Base-by-base conservation (phyloP, 129 eudicot genomes). In the Flaveria sonorensis region DNA sequence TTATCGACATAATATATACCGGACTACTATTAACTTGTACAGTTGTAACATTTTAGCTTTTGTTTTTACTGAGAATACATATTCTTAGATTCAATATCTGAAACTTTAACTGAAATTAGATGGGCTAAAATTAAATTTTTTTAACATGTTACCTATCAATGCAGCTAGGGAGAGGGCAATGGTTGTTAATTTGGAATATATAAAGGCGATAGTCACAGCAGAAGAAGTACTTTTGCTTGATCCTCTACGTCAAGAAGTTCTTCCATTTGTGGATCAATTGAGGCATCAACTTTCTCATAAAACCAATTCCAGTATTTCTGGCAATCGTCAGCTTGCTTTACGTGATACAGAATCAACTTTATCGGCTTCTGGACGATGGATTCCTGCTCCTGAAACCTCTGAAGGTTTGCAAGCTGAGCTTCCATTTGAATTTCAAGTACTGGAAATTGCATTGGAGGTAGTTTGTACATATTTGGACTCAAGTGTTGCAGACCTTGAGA, bases 91-190 rank as follows among this genome's bases (percentile, higher is more conserved):
- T 65, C 24, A 65, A 7, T 65, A 65, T 32, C 68, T 28, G 20
- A 6, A 63, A 14, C n/a, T 64, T 13, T 65, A 65, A 19, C 11
- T 36, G 21, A 65, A 16, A 65, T 16, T 65, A 36, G 36, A 15
- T 65, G 1, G 1, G 39, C 52, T 13, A 39, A 71, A n/a, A 8
- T 13, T 20, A 7, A 64, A 12, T 13, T 50, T n/a, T 3, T 4
- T 28, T 28, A 12, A 19, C 65, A 32, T 46, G 4, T 68, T 78
- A 45, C 50, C 55, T 24, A 48, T 32, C 14, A 15, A 61, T 80
- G 81, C 92, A 92, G 99, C 99, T 24, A 86, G 99, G 82, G 99
- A 95, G 84, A 95, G 78, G 82, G 99, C 99, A 28, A 92, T 95
- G 92, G 89, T 95, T 83, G 96, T 95, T 72, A 95, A 95, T 78